A percentile compares a stretch with the other conserved stretches of the same genome.
phyloP scores from a whole-genome alignment of 1,284 basidiomycete species.

The Leccinum griseonigrum region DNA sequence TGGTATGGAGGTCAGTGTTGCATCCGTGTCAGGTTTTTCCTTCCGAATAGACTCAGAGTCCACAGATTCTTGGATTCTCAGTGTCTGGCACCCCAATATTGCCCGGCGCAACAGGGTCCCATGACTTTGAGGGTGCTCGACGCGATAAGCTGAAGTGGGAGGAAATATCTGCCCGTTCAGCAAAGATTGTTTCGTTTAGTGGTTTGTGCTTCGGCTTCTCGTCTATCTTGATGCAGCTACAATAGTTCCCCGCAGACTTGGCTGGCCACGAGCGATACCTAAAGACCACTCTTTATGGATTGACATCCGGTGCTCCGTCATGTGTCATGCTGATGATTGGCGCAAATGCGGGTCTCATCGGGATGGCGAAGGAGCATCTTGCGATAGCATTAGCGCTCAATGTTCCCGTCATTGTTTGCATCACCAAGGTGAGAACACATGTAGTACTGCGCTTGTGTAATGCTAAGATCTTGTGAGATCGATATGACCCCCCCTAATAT shows the following conservation, averaged over 20 bases:
- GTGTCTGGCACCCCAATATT: conserved; percentile 74
- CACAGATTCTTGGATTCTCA: conserved; percentile 82
- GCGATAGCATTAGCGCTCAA: conserved; percentile 93
- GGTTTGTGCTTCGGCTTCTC: conserved; percentile 40
- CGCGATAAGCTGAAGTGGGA: conserved; percentile 94
- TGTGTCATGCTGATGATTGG: conserved; percentile 97
- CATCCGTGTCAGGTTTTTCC: not conserved
- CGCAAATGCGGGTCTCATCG: conserved; percentile 93
- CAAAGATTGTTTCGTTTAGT: conserved; percentile 95
- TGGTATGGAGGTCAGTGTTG: conserved; percentile 80
- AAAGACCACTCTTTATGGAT: conserved; percentile 93
- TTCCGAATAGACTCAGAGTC: not conserved
- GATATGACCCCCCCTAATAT: conserved; percentile 98
- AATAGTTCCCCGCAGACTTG: conserved; percentile 52
- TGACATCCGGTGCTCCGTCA: conserved; percentile 93
- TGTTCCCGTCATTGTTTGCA: conserved; percentile 91
- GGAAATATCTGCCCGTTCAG: conserved; percentile 86
- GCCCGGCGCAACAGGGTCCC: conserved; percentile 54
- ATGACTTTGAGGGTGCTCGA: conserved; percentile 61
- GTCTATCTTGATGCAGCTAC: not conserved
- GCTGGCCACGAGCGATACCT: conserved; percentile 90
- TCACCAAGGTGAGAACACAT: conserved; percentile 73
- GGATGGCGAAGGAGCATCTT: conserved; percentile 98
- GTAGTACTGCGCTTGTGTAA: not conserved
- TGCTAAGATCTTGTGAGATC: conserved; percentile 46